Base-by-base conservation (phyloP, 768 basidiomycete species). In the Lyophyllum decastes region DNA sequence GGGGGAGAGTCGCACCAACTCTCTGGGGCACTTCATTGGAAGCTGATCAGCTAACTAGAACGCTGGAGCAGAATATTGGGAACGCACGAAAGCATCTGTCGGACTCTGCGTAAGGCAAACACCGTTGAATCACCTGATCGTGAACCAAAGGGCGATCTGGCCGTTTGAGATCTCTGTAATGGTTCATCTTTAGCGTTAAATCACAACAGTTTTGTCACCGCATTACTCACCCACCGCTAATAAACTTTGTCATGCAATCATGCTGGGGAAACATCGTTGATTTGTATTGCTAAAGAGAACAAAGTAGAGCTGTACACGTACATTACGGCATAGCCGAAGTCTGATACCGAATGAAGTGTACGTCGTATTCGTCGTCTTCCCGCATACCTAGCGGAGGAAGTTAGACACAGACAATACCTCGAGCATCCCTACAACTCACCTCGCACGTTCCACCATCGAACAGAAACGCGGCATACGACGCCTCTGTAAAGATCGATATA, bases 391-490 rank as follows among this genome's bases (percentile, higher is more conserved):
- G 17, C 4, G 52, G 26, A 30, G 49, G n/a, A 52, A 30, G 48
- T 45, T 11, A 54, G 38, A 9, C 33, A 8, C 9, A 44, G 34
- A 35, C 56, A n/a, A 44, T 38, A 38, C 35, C 4, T 41, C 14
- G 11, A 44, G 41, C 22, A 45, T 3, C 52, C 26, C 34, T 12
- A 48, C 4, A 33, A 65, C 76, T 43, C 55, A 88, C 85, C 66
- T 81, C 80, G 61, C 89, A 91, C 2, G 58, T 17, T 0, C 87
- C 86, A 0, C 68, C 68, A 61, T 83, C 82, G 56, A 87, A 90
- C 22, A 90, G 58, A 54, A 89, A 82, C 0, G 87, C 82, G n/a
- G 84, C 86, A 66, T 85, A 88, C 0, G 81, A 73, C 0, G 82
- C 64, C 63, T 91, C 89, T 4, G 76, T 80, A 66, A 82, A 82